A percentile compares a stretch with the other conserved stretches of the same genome.
Conservation (phyloP, 352 stramenopile genomes). For the Phytophthora multivora region DNA sequence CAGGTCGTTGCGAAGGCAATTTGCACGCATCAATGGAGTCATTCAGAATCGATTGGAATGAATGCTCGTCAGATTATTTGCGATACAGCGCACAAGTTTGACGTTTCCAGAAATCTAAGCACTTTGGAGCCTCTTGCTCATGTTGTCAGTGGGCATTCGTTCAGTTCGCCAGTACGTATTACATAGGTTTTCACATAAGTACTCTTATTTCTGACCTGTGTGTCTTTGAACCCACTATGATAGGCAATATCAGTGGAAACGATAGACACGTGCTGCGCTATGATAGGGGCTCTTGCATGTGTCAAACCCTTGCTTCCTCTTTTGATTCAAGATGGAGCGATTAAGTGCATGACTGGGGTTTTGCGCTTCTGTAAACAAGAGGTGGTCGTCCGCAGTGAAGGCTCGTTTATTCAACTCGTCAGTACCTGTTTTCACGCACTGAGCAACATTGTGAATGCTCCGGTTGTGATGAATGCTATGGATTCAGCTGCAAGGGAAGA, state of each 20-base stretch:
- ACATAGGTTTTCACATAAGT: background rate
- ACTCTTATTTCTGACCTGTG: background rate
- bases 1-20: constrained; percentile 29
- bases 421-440: constrained; percentile 40
- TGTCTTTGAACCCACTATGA: background rate
- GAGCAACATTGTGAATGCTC: constrained; percentile 21
- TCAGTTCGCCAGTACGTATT: constrained; percentile 20
- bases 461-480: background rate
- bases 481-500: background rate
- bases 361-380: constrained; percentile 36
- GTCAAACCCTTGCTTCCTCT: constrained; percentile 9
- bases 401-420: constrained; percentile 33
- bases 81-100: constrained; percentile 27
- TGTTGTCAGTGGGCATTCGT: constrained; percentile 4
- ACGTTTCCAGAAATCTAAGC: constrained; percentile 29
- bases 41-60: constrained; percentile 5
- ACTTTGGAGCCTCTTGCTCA: constrained; percentile 27
- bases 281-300: constrained; percentile 36
- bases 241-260: constrained; percentile 45
- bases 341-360: constrained; percentile 25
- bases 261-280: constrained; percentile 41
- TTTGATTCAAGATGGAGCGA: constrained; percentile 20
- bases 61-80: constrained; percentile 28
- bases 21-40: constrained; percentile 18
- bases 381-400: constrained; percentile 15